Conservation (phyloP, 108 stramenopile species). For the Cyclostephanos tholiformis region DNA sequence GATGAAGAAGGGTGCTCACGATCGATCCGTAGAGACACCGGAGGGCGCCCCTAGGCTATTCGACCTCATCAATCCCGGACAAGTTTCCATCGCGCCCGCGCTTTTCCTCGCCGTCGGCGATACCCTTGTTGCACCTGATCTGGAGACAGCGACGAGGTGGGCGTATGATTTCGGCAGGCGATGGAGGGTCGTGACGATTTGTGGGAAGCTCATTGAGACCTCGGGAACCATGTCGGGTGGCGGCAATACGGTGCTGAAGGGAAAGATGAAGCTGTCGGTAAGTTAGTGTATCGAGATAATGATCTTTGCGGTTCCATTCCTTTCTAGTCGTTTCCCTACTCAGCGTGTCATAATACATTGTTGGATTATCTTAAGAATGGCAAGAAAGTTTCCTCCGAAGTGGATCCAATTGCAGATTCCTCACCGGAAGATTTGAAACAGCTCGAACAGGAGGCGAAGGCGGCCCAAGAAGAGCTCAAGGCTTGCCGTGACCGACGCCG, state of each 20-base stretch:
- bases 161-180: constrained; percentile 92
- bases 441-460: constrained; percentile 62
- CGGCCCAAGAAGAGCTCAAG: constrained; percentile 54
- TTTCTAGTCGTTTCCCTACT: not conserved
- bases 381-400: constrained; percentile 32
- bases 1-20: constrained; percentile 89
- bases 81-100: constrained; percentile 84
- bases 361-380: constrained; percentile 53
- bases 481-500: constrained; percentile 63
- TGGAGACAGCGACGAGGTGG: constrained; percentile 90
- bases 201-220: constrained; percentile 96
- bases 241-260: constrained; percentile 81
- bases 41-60: constrained; percentile 91
- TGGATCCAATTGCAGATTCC: constrained; percentile 34
- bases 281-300: constrained; percentile 25
- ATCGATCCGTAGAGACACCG: constrained; percentile 82
- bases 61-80: constrained; percentile 80
- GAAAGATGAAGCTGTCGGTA: constrained; percentile 84
- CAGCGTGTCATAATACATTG: not conserved
- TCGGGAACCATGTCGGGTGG: constrained; percentile 99
- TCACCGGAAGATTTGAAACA: constrained; percentile 50
- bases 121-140: constrained; percentile 96
- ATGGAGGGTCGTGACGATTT: constrained; percentile 93
- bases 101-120: constrained; percentile 93
- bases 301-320: not conserved